Percentiles rank a stretch among this genome's conserved stretches.
These are phyloP conservation scores for Manihot esculenta DNA, from an alignment of 441 rosid species.

Conservation along the genomic window DNA sequence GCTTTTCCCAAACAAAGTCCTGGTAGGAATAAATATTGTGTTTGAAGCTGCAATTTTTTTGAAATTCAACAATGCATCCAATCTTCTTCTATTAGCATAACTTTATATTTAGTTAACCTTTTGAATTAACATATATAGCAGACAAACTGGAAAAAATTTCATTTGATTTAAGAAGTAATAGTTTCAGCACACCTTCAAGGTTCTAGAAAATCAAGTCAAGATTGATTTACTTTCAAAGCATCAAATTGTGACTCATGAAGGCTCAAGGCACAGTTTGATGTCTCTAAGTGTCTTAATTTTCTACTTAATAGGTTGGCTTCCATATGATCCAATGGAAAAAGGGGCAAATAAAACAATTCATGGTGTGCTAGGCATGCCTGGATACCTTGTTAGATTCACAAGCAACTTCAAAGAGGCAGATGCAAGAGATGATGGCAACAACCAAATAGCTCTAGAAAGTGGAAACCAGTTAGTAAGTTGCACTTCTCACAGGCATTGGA, in stretches of 20 bases:
- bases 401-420: conserved; percentile 4
- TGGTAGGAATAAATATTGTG: not conserved
- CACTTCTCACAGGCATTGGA: too few species aligned
- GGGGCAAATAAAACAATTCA: not conserved
- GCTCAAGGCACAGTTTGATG: not conserved
- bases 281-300: not conserved
- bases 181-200: not conserved
- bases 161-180: not conserved
- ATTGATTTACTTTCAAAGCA: not conserved
- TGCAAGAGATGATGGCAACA: not conserved
- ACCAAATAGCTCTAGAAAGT: not conserved
- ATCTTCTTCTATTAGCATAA: not conserved
- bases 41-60: not conserved
- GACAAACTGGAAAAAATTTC: not conserved
- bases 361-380: not conserved
- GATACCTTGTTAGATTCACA: not conserved
- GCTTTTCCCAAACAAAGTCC: not conserved
- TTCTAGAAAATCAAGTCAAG: not conserved
- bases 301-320: too few species aligned
- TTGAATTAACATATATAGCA: conserved; percentile 1
- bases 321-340: too few species aligned
- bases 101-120: not conserved
- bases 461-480: conserved; percentile 4
- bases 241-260: not conserved
- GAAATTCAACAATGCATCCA: not conserved